phyloP scores from a whole-genome alignment of 1,284 basidiomycete species.

The Testicularia cyperi region DNA sequence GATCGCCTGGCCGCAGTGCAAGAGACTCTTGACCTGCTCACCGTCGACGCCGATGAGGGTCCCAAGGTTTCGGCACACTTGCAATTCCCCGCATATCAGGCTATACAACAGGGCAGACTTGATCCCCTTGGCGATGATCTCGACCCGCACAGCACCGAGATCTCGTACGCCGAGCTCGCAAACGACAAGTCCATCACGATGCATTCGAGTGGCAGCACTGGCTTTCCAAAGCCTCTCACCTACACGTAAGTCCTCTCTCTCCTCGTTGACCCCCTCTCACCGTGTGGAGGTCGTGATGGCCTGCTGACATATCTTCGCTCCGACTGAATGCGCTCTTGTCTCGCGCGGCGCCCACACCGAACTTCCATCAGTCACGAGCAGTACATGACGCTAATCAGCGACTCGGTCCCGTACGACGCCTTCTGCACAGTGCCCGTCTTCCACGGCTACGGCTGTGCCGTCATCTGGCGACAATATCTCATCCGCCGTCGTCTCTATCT shows the following conservation, averaged over 20 bases:
- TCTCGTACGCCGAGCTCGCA: slow-evolving; percentile 10
- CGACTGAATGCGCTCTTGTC: not conserved
- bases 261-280: too few relatives aligned
- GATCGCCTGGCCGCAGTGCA: not conserved
- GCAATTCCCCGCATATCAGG: not conserved
- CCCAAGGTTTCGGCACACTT: slow-evolving; percentile 1
- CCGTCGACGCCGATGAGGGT: slow-evolving; percentile 1
- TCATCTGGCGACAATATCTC: slow-evolving; percentile 18
- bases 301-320: too few relatives aligned
- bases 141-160: slow-evolving; percentile 7
- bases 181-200: slow-evolving; percentile 12
- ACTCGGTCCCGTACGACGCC: slow-evolving; percentile 12
- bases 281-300: too few relatives aligned
- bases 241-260: slow-evolving; percentile 17
- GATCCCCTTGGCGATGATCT: slow-evolving; percentile 1
- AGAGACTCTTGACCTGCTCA: not conserved
- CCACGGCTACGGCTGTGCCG: slow-evolving; percentile 27
- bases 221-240: slow-evolving; percentile 29
- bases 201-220: slow-evolving; percentile 40
- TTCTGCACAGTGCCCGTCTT: slow-evolving; percentile 33
- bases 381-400: slow-evolving; percentile 11
- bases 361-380: slow-evolving; percentile 9
- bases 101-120: not conserved
- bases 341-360: not conserved
- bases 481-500: slow-evolving; percentile 16